Conservation (phyloP, 371 early-diverging fungal genomes). For the Mucor velutinosus region DNA sequence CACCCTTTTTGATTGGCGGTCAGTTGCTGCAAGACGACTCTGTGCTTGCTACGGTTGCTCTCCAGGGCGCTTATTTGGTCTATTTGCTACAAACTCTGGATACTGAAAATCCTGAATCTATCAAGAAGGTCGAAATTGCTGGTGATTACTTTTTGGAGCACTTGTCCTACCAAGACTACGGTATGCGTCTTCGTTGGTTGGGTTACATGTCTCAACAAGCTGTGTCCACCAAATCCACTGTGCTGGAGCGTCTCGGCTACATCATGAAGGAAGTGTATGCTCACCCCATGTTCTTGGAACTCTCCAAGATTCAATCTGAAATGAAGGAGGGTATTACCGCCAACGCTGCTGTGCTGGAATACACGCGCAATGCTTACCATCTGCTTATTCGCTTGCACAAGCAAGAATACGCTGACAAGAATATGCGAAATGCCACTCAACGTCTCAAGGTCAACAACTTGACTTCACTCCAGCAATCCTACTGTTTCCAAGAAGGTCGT, state of each 20-base stretch:
- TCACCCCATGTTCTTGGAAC: constrained; percentile 31
- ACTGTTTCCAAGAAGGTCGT: constrained; percentile 42
- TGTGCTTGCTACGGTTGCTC: constrained; percentile 53
- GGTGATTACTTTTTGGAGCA: constrained; percentile 62
- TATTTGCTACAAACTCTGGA: constrained; percentile 42
- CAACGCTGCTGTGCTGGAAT: constrained; percentile 5
- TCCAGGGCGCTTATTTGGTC: constrained; percentile 66
- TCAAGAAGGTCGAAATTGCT: constrained; percentile 49
- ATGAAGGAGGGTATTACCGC: neutral
- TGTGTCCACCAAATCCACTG: constrained; percentile 7
- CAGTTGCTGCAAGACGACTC: constrained; percentile 58
- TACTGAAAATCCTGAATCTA: constrained; percentile 9
- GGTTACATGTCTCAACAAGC: constrained; percentile 48
- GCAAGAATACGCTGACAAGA: constrained; percentile 33
- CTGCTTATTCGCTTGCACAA: constrained; percentile 41
- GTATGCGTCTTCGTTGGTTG: constrained; percentile 55
- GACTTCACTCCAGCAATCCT: constrained; percentile 59
- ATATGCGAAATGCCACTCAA: constrained; percentile 30
- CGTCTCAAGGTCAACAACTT: constrained; percentile 47
- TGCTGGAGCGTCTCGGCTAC: constrained; percentile 35
- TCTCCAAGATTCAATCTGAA: constrained; percentile 14
- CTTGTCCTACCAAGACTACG: constrained; percentile 45
- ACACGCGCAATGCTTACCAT: constrained; percentile 27
- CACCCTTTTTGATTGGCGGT: constrained; percentile 62
- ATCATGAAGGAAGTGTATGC: constrained; percentile 27